Base-by-base conservation (phyloP, 1,284 basidiomycete genomes). In the Moesziomyces parantarcticus region DNA sequence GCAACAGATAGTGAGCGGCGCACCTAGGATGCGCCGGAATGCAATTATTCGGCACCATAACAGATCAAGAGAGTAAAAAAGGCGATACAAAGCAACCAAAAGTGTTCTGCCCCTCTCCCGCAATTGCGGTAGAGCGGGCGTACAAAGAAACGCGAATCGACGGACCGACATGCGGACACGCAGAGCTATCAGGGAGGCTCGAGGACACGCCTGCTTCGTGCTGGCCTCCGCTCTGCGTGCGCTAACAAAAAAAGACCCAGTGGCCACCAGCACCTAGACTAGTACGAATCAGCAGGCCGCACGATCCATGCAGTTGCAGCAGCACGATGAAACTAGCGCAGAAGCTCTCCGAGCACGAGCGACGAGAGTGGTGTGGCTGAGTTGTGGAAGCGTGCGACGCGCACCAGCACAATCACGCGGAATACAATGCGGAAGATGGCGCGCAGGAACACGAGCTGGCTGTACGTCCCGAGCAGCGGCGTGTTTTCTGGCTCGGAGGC, bases 141-240 rank as follows among this genome's bases (percentile, higher is more conserved):
- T 32, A 32, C 29, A 32, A 32, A 32, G 29, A 32, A 32, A 32
- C 29, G 29, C 29, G 29, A 32, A 32, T 8, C 10, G 29, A 32
- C 10, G 29, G 29, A 26, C 9, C 26, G 26, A 32, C 29, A 13
- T 32, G 29, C 29, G 10, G 29, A n/a, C 29, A 32, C 29, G 29
- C 29, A 32, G 29, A 11, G 29, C 10, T 32, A 32, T 13, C 10
- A 22, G 40, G 47, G 44, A 25, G 41, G 34, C n/a, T 39, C 36
- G 18, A 13, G 11, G 34, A 54, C 64, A 67, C 64, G 64, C 64
- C 64, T 67, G 64, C 64, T 53, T 67, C 64, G 58, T 58, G 58
- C 62, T 36, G 22, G 16, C 5, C 41, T 40, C 49, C 25, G 13
- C 46, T 21, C 32, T n/a, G 6, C 13, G 36, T 18, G 36, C 36